Evolutionary conservation across 352 stramenopile genomes (phyloP).

Genomic region (Globisporangium paddicum): DNA sequence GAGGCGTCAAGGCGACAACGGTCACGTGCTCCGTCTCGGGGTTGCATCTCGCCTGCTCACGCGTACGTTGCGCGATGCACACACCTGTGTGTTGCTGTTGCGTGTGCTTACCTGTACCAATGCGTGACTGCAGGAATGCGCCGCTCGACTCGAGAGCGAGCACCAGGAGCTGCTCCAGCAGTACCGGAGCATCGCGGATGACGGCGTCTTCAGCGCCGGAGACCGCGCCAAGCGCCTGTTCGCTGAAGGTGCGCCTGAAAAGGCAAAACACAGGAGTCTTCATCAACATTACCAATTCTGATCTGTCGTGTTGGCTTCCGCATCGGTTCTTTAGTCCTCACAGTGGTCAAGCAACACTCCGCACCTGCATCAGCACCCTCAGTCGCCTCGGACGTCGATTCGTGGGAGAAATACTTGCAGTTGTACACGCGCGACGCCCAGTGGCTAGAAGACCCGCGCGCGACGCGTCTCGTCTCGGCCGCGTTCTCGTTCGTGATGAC

Average conservation of each 20-base stretch:
- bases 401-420: conserved; percentile 45
- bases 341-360: neutral
- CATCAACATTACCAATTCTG: neutral
- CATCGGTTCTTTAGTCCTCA: conserved; percentile 5
- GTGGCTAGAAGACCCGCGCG: conserved; percentile 29
- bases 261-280: neutral
- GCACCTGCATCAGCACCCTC: neutral
- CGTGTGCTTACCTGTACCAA: neutral
- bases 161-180: conserved; percentile 24
- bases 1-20: conserved; percentile 2
- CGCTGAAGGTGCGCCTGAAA: conserved; percentile 23
- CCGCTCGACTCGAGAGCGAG: conserved; percentile 19
- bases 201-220: conserved; percentile 31
- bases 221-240: conserved; percentile 38
- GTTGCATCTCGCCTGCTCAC: conserved; percentile 48
- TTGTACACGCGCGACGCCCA: conserved; percentile 26
- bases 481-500: conserved; percentile 73
- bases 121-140: conserved; percentile 21
- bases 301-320: neutral
- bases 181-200: conserved; percentile 39
- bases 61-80: conserved; percentile 6
- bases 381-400: conserved; percentile 5
- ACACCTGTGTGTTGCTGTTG: neutral
- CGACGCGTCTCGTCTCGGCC: conserved; percentile 50
- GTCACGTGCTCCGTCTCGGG: conserved; percentile 22